These are phyloP conservation scores for Colletotrichum salicis DNA, from an alignment of 2,329 filamentous ascomycete genomes.

Conservation along the genomic window DNA sequence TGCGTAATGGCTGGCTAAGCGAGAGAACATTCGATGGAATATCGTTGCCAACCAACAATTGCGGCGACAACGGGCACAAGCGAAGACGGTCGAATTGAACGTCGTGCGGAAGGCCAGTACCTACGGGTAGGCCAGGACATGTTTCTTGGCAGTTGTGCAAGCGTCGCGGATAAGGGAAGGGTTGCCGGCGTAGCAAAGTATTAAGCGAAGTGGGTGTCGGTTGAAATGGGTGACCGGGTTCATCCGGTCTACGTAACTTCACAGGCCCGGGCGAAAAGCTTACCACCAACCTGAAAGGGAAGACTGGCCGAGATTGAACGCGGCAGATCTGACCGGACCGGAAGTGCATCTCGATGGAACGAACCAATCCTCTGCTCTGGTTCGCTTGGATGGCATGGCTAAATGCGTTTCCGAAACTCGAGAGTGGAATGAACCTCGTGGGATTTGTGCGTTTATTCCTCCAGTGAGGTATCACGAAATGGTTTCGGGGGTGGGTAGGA, in stretches of 20 bases:
- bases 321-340: slow-evolving; percentile 28
- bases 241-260: slow-evolving; percentile 25
- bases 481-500: slow-evolving; percentile 16
- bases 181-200: neutral
- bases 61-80: neutral
- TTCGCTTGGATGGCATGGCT: slow-evolving; percentile 12
- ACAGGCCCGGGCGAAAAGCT: slow-evolving; percentile 17
- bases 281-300: slow-evolving; percentile 35
- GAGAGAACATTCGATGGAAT: slow-evolving; percentile 25
- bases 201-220: neutral
- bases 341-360: slow-evolving; percentile 27
- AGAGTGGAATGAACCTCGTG: slow-evolving; percentile 13
- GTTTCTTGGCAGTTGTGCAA: slow-evolving; percentile 12
- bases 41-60: neutral
- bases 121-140: neutral
- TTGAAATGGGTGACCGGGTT: slow-evolving; percentile 23
- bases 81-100: neutral
- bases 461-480: slow-evolving; percentile 23
- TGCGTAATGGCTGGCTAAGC: slow-evolving; percentile 9
- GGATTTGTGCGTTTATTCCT: slow-evolving; percentile 26
- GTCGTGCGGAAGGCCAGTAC: neutral
- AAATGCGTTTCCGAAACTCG: neutral
- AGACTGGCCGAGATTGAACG: slow-evolving; percentile 34
- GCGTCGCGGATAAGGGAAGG: neutral
- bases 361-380: slow-evolving; percentile 12